Percentiles rank a stretch among this genome's conserved stretches.
phyloP scores from a whole-genome alignment of 768 basidiomycete species.

The Paxillus involutus region DNA sequence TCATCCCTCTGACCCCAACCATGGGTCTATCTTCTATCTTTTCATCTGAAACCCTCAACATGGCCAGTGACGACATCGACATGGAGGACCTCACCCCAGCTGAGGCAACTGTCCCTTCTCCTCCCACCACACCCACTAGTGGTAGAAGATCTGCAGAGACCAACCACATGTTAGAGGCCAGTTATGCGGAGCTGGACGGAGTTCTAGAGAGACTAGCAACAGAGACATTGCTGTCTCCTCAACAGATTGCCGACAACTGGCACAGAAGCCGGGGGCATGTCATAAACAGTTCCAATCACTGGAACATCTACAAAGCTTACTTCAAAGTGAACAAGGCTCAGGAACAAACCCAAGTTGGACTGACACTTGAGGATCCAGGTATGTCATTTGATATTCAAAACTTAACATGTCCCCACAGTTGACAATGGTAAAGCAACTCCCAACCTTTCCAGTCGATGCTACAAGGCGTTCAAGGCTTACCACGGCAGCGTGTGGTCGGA shows the following conservation, averaged over 20 bases:
- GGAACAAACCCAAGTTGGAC: neutral
- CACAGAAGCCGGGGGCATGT: neutral
- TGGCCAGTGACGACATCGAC: no score
- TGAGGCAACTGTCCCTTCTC: no score
- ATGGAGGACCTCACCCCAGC: no score
- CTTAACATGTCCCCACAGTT: no score
- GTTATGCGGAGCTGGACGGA: neutral
- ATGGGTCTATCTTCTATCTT: no score
- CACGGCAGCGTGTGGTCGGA: neutral
- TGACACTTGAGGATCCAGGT: neutral
- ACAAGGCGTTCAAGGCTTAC: neutral
- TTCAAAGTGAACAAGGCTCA: conserved; percentile 1
- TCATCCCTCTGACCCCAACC: no score
- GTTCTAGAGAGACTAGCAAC: neutral
- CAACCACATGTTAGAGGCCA: neutral
- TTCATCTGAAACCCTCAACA: no score
- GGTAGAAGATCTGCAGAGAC: no score
- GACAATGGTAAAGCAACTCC: neutral
- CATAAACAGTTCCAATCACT: conserved; percentile 2
- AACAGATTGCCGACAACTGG: neutral
- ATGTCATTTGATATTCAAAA: neutral
- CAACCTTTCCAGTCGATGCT: neutral
- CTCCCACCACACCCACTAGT: no score
- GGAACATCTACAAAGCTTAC: conserved; percentile 3
- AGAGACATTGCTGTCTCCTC: neutral